These are phyloP conservation scores for Coemansia sp. DNA, from an alignment of 192 early-diverging fungal genomes.

Conservation along the genomic window DNA sequence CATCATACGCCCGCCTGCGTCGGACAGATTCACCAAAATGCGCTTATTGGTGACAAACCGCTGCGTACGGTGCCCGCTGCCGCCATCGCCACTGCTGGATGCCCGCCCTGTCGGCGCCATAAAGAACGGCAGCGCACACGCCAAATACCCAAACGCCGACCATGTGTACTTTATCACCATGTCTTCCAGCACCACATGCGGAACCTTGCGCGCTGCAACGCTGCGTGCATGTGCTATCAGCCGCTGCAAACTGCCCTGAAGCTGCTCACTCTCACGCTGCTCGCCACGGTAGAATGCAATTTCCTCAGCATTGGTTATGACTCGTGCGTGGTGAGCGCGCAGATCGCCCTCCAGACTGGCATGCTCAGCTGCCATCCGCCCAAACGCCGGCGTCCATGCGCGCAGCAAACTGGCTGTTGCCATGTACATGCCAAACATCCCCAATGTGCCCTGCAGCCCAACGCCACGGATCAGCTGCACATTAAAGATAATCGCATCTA, in stretches of 20 bases:
- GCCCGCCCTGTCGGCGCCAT: slow-evolving; percentile 59
- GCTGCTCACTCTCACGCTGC: slow-evolving; percentile 73
- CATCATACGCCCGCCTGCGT: slow-evolving; percentile 96
- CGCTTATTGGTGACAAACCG: slow-evolving; percentile 91
- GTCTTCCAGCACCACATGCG: slow-evolving; percentile 93
- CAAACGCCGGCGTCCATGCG: slow-evolving; percentile 89
- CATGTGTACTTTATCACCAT: slow-evolving; percentile 97
- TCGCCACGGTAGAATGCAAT: slow-evolving; percentile 90
- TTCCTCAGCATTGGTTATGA: slow-evolving; percentile 96
- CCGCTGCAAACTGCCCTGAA: slow-evolving; percentile 71
- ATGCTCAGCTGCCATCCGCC: slow-evolving; percentile 89
- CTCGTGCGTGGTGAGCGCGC: slow-evolving; percentile 88
- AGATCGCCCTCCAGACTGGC: slow-evolving; percentile 92
- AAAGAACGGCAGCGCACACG: slow-evolving; percentile 87
- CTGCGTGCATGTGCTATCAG: slow-evolving; percentile 81
- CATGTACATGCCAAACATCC: slow-evolving; percentile 77
- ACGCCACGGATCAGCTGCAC: slow-evolving; percentile 82
- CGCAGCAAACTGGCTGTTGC: slow-evolving; percentile 77
- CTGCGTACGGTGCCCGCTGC: slow-evolving; percentile 63
- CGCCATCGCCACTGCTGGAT: slow-evolving; percentile 14
- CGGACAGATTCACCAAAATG: slow-evolving; percentile 83
- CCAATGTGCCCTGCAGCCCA: slow-evolving; percentile 80
- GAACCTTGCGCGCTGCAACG: slow-evolving; percentile 79
- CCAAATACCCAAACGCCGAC: slow-evolving; percentile 85
- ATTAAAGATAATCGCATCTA: slow-evolving; percentile 94